These are phyloP conservation scores for Hysterium pulicare DNA, from an alignment of 2,329 filamentous ascomycete species.

Conservation along the genomic window DNA sequence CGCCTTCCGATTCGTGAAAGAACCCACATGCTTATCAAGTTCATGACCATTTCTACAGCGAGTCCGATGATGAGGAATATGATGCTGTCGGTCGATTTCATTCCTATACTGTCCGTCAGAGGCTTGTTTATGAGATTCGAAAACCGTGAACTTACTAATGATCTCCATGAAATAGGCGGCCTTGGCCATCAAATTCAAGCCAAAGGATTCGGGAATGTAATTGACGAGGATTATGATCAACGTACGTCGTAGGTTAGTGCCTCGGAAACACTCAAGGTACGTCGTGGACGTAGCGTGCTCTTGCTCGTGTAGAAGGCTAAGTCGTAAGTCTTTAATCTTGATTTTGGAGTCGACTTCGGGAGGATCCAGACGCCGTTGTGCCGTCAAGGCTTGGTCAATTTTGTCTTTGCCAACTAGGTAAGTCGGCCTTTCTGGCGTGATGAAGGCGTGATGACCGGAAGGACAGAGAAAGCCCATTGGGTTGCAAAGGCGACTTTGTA, in stretches of 20 bases:
- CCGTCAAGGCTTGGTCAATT: conserved; percentile 41
- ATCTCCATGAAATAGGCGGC: conserved; percentile 33
- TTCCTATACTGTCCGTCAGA: no score
- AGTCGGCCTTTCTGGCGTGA: conserved; percentile 52
- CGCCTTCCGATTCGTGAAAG: conserved; percentile 42
- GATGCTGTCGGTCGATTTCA: conserved; percentile 31
- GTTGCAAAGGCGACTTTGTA: conserved; percentile 44
- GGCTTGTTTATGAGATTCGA: no score
- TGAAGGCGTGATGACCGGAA: conserved; percentile 43
- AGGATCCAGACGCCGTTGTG: conserved; percentile 51
- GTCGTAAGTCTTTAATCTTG: conserved; percentile 10
- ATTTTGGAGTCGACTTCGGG: conserved; percentile 21
- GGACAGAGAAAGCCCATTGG: conserved; percentile 44
- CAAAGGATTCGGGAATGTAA: conserved; percentile 31
- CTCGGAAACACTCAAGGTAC: conserved; percentile 36
- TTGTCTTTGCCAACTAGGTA: conserved; percentile 46
- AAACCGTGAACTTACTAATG: conserved; percentile 15
- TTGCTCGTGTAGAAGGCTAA: conserved; percentile 9
- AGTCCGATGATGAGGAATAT: conserved; percentile 48
- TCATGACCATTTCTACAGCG: conserved; percentile 45
- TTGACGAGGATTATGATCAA: conserved; percentile 37
- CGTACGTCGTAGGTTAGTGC: conserved; percentile 33
- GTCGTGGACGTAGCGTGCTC: conserved; percentile 17
- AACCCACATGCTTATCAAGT: conserved; percentile 45
- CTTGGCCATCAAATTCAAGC: conserved; percentile 33